A percentile compares a stretch with the other conserved stretches of the same genome.
Evolutionary conservation across 2,329 filamentous ascomycete species (phyloP).

Genomic region (Arthroderma sp.): DNA sequence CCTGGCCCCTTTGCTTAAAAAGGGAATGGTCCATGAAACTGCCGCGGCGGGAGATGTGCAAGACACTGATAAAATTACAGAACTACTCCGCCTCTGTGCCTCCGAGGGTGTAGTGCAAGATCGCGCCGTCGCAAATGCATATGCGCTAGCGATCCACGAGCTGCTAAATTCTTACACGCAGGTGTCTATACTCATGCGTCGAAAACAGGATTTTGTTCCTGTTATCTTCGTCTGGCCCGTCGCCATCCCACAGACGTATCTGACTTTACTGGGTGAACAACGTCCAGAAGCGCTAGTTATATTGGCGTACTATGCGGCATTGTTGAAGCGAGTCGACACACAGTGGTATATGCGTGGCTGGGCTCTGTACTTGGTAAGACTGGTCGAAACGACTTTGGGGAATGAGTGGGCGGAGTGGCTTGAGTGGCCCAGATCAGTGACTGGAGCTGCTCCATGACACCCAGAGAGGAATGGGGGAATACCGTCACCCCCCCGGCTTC

Average conservation of each 20-base stretch:
- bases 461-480: too few species aligned
- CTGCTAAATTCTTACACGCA: slow-evolving; percentile 19
- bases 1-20: slow-evolving; percentile 17
- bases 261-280: slow-evolving; percentile 17
- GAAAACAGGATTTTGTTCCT: slow-evolving; percentile 16
- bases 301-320: slow-evolving; percentile 18
- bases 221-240: slow-evolving; percentile 20
- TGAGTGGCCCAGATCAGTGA: slow-evolving; percentile 14
- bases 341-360: slow-evolving; percentile 19
- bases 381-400: slow-evolving; percentile 15
- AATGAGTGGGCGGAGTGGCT: slow-evolving; percentile 17
- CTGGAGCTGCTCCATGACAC: neutral
- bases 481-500: too few species aligned
- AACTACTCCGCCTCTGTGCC: slow-evolving; percentile 16
- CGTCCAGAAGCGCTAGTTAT: slow-evolving; percentile 19
- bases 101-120: neutral
- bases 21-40: slow-evolving; percentile 17
- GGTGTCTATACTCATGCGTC: slow-evolving; percentile 14
- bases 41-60: slow-evolving; percentile 15
- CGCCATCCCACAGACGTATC: slow-evolving; percentile 16
- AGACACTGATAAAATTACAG: slow-evolving; percentile 16
- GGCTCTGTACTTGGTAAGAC: slow-evolving; percentile 17
- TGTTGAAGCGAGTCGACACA: slow-evolving; percentile 16
- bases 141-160: slow-evolving; percentile 18
- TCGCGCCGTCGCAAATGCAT: slow-evolving; percentile 14